A percentile compares a stretch with the other conserved stretches of the same genome.
Conservation (phyloP, 345 rosid species). For the Aquilaria malaccensis region DNA sequence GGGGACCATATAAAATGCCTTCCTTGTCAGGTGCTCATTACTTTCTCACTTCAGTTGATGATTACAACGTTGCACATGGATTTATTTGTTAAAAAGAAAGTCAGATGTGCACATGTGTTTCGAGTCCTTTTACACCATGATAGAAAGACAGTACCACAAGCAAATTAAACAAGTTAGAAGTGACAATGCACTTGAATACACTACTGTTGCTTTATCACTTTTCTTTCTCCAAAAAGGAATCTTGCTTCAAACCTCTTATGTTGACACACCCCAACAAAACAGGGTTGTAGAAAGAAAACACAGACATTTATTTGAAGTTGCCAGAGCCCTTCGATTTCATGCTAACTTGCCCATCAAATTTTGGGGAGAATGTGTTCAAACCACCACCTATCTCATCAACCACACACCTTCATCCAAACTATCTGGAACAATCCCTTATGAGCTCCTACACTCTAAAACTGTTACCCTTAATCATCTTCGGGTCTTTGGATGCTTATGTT, state of each 20-base stretch:
- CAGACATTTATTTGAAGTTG: background rate
- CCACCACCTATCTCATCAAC: background rate
- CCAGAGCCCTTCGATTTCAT: background rate
- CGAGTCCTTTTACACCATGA: too few species aligned
- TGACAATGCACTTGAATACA: background rate
- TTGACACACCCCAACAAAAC: background rate
- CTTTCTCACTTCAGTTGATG: too few species aligned
- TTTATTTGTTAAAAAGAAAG: background rate
- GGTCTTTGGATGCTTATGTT: too few species aligned
- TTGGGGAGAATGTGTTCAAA: background rate
- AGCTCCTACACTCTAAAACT: too few species aligned
- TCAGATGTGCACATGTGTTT: background rate
- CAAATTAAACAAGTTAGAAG: background rate
- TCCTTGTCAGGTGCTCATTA: too few species aligned
- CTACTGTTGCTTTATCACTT: background rate
- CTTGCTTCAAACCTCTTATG: too few species aligned
- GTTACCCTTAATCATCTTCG: too few species aligned
- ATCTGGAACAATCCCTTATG: too few species aligned
- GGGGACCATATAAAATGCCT: too few species aligned
- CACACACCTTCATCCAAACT: too few species aligned
- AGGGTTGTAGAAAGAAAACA: background rate
- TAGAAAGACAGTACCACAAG: too few species aligned
- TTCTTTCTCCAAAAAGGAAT: background rate
- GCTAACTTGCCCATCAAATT: background rate
- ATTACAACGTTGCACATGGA: background rate